Evolutionary conservation across 768 basidiomycete genomes (phyloP), one percentile per base, ranked within the genome.

Genomic region (Panellus pusillus): DNA sequence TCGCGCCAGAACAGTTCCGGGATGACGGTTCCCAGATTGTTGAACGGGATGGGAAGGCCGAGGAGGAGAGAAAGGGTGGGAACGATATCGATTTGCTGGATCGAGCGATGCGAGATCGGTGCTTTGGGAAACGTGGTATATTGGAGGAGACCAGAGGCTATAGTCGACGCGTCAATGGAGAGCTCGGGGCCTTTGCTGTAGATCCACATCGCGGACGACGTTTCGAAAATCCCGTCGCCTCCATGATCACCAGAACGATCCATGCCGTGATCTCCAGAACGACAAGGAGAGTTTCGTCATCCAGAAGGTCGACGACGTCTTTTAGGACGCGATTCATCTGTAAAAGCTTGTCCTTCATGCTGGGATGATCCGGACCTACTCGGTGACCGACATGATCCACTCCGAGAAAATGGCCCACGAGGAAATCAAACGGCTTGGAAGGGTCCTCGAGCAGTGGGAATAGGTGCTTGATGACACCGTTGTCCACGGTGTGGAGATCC

Each of bases 321-420:
- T 69, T 67, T 2, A 99, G 72, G 0, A 97, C 85, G 27, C 76
- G 66, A 66, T 98, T 85, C 92, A 98, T 96, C 67, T 98, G 93
- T 52, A 73, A 66, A 17, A 98, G 74, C 69, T 99, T 99, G 19
- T 81, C 71, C 57, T 78, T 81, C 93, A 98, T 97, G 44, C 81
- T 83, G 0, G 85, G 81, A 61, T 94, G 89, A 50, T 91, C 86
- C 0, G 96, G 93, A 0, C 96, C 95, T 7, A 98, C 83, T 47
- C 97, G 80, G 65, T 99, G 96, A 0, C 97, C 97, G 37, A 88
- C 93, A 66, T 98, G 97, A 67, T 98, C 97, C 3, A 98, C 92
- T 13, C 97, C 97, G 20, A 99, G 80, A 62, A 93, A 89, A 63
- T 98, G 97, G 6, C 91, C 96, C 24, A 99, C 80, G 19, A 95